Percentiles rank a stretch among this genome's conserved stretches.
Conservation (phyloP, 2,329 filamentous ascomycete genomes). For the Fusarium sp. region DNA sequence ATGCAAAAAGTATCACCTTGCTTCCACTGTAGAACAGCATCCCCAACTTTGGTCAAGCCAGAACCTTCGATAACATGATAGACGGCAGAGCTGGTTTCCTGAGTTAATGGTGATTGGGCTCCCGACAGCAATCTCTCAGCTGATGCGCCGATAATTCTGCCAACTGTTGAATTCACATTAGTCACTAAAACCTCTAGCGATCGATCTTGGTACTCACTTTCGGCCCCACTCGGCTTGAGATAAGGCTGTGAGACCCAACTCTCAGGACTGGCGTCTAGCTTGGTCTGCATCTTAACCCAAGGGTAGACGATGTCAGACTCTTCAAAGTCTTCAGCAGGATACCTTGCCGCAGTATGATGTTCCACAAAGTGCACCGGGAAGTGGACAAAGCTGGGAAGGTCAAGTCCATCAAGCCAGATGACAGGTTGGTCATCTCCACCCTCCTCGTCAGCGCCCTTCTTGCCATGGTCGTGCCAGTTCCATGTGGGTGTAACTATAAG, state of each 20-base stretch:
- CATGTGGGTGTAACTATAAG: slow-evolving; percentile 70
- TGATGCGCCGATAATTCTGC: slow-evolving; percentile 60
- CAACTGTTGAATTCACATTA: background rate
- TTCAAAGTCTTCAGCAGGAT: slow-evolving; percentile 60
- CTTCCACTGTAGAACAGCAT: slow-evolving; percentile 57
- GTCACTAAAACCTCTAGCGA: fast-evolving
- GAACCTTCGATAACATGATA: slow-evolving; percentile 65
- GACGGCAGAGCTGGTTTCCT: slow-evolving; percentile 65
- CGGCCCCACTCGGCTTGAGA: slow-evolving; percentile 49
- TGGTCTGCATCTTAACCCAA: slow-evolving; percentile 60
- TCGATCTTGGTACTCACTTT: slow-evolving; percentile 44
- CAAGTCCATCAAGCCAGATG: slow-evolving; percentile 70
- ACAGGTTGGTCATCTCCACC: slow-evolving; percentile 54
- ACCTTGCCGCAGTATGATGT: slow-evolving; percentile 60
- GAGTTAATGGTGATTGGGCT: slow-evolving; percentile 53
- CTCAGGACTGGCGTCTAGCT: slow-evolving; percentile 51
- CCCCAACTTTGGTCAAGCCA: slow-evolving; percentile 57
- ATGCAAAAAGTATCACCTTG: slow-evolving; percentile 67
- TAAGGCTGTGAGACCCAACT: slow-evolving; percentile 47
- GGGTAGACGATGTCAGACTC: slow-evolving; percentile 62
- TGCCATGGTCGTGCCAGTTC: slow-evolving; percentile 72
- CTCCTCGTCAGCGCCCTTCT: slow-evolving; percentile 59
- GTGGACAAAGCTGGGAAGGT: slow-evolving; percentile 64
- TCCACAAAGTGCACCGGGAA: slow-evolving; percentile 68
- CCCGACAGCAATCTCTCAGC: slow-evolving; percentile 60